Conservation (phyloP, 2,329 filamentous ascomycete species). For the Neurospora crassa region DNA sequence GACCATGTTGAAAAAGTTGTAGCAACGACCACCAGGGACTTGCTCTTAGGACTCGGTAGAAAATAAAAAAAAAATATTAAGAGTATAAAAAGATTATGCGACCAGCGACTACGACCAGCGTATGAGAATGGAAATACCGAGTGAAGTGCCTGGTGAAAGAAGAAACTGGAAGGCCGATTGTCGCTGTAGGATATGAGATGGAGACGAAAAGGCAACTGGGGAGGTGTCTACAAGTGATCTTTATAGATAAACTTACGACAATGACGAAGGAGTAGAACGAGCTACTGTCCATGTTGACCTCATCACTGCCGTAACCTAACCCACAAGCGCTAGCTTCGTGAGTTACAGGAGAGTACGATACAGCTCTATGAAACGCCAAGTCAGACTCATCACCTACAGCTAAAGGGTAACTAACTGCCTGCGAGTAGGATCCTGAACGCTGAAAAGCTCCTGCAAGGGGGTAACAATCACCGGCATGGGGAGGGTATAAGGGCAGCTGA, state of each 20-base stretch:
- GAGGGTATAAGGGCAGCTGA: neutral
- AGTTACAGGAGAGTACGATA: neutral
- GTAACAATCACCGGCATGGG: neutral
- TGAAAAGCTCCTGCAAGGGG: neutral
- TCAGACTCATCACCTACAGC: neutral
- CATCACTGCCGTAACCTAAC: neutral
- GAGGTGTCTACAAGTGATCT: constrained; percentile 10
- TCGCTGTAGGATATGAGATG: constrained; percentile 15
- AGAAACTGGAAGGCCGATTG: constrained; percentile 24
- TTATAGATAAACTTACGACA: constrained; percentile 22
- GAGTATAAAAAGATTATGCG: constrained; percentile 16
- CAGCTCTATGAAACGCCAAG: neutral
- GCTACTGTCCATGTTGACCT: neutral
- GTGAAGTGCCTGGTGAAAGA: constrained; percentile 15
- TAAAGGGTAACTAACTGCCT: neutral
- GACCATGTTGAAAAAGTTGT: constrained; percentile 25
- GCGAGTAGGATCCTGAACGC: neutral
- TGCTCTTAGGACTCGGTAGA: constrained; percentile 3
- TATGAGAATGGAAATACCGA: constrained; percentile 18
- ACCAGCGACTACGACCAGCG: constrained; percentile 28
- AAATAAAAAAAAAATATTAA: constrained; percentile 12
- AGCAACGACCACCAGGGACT: neutral
- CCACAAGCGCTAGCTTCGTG: neutral
- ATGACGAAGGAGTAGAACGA: neutral
- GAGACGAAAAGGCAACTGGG: constrained; percentile 1